Percentiles rank a stretch among this genome's conserved stretches.
phyloP scores from a whole-genome alignment of 495 filamentous ascomycete species.

The Trichoderma parareesei region DNA sequence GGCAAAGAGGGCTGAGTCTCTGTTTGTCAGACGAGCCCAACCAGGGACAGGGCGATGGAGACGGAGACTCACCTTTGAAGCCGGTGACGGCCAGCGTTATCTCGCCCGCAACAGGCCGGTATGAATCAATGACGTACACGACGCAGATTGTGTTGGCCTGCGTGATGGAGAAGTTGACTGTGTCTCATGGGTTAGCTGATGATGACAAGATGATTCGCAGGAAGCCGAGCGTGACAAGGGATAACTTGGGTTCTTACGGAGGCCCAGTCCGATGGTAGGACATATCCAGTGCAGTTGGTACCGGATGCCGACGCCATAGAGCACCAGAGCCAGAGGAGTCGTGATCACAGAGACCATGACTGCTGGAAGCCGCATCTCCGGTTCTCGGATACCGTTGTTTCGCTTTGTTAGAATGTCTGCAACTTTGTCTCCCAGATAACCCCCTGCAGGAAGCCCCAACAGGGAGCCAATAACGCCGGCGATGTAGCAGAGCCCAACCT shows the following conservation, averaged over 20 bases:
- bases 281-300: slow-evolving; percentile 46
- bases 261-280: slow-evolving; percentile 42
- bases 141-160: slow-evolving; percentile 44
- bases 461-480: slow-evolving; percentile 40
- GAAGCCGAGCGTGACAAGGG: not conserved
- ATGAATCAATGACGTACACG: slow-evolving; percentile 48
- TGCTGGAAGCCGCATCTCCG: slow-evolving; percentile 47
- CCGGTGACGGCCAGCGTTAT: slow-evolving; percentile 42
- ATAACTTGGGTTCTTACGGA: slow-evolving; percentile 21
- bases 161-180: slow-evolving; percentile 44
- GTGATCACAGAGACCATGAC: slow-evolving; percentile 36
- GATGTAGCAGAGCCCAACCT: slow-evolving; percentile 43
- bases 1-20: slow-evolving; percentile 37
- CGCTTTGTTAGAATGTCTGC: slow-evolving; percentile 44
- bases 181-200: not conserved
- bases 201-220: not conserved
- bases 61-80: slow-evolving; percentile 36
- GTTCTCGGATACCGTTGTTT: slow-evolving; percentile 44
- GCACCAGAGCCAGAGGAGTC: slow-evolving; percentile 35
- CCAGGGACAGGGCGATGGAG: no score
- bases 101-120: slow-evolving; percentile 47
- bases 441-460: slow-evolving; percentile 41
- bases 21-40: not conserved
- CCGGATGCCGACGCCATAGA: slow-evolving; percentile 46
- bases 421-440: slow-evolving; percentile 40